Evolutionary conservation across 768 basidiomycete species (phyloP).

Genomic region (Lactifluus rugatus): DNA sequence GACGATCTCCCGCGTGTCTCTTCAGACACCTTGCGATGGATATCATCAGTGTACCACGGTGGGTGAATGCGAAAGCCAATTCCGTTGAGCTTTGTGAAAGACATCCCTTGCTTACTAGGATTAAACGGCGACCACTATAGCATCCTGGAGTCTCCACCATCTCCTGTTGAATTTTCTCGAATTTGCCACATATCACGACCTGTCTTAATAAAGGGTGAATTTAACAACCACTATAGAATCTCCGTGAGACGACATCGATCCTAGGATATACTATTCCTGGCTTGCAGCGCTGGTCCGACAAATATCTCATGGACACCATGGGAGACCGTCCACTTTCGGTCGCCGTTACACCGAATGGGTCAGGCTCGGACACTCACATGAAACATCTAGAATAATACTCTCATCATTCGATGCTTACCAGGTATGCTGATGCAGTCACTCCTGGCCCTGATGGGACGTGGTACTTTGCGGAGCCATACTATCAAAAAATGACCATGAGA

Average conservation of each 20-base stretch:
- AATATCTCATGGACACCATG: conserved; percentile 50
- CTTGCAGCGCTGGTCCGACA: conserved; percentile 50
- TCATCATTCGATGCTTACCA: conserved; percentile 25
- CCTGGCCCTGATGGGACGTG: conserved; percentile 39
- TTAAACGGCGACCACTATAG: conserved; percentile 48
- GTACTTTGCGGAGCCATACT: conserved; percentile 70
- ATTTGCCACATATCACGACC: conserved; percentile 63
- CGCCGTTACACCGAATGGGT: conserved; percentile 83
- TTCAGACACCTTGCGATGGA: conserved; percentile 24
- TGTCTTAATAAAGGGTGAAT: conserved; percentile 57
- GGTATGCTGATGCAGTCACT: conserved; percentile 69
- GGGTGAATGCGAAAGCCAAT: background rate
- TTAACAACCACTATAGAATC: background rate
- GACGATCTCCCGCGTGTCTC: conserved; percentile 4
- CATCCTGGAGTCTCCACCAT: conserved; percentile 45
- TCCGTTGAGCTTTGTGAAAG: background rate
- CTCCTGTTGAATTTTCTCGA: conserved; percentile 57
- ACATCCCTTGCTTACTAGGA: conserved; percentile 30
- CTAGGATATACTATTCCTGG: conserved; percentile 44
- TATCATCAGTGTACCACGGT: conserved; percentile 33
- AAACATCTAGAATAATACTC: background rate
- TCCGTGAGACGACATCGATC: conserved; percentile 3
- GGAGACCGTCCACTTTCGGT: conserved; percentile 50
- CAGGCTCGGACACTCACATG: conserved; percentile 15
- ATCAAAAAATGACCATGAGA: conserved; percentile 57